phyloP scores from a whole-genome alignment of 352 stramenopile genomes.

The Globisporangium sylvaticum region DNA sequence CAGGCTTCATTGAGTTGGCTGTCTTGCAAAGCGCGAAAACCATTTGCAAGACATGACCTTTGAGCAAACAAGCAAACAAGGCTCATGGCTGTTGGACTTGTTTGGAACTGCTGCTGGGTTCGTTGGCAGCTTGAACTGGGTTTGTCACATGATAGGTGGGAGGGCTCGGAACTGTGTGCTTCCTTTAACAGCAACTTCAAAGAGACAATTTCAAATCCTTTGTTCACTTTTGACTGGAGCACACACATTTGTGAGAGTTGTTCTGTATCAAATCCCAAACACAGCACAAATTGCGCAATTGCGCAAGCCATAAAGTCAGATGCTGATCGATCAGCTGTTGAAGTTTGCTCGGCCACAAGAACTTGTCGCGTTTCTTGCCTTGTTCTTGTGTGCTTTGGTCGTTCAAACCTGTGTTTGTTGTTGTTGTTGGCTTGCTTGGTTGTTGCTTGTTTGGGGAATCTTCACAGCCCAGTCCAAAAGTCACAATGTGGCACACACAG shows the following conservation, averaged over 20 bases:
- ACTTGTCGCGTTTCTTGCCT: slow-evolving; percentile 1
- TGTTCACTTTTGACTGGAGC: not conserved
- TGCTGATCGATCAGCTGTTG: not conserved
- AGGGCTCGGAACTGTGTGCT: not conserved
- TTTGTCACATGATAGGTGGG: slow-evolving; percentile 4
- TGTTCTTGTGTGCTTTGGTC: not conserved
- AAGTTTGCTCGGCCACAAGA: slow-evolving; percentile 5
- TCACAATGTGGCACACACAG: not conserved
- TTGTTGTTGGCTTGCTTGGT: not conserved
- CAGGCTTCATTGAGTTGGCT: not conserved
- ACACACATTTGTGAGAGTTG: not conserved
- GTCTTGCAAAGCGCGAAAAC: not conserved
- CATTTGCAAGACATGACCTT: too few species aligned
- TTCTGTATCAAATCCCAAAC: not conserved
- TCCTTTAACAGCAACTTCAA: slow-evolving; percentile 1
- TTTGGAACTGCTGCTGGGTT: not conserved
- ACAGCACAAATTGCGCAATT: not conserved
- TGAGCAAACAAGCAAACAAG: not conserved
- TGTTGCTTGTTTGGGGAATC: not conserved
- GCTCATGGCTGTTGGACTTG: not conserved
- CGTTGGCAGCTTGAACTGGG: not conserved
- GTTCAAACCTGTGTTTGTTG: not conserved
- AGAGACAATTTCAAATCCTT: not conserved
- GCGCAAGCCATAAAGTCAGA: not conserved
- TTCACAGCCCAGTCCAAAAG: not conserved